These are phyloP conservation scores for Kodamaea hsintzibuensis DNA, from an alignment of 805 yeast genomes.

Conservation along the genomic window DNA sequence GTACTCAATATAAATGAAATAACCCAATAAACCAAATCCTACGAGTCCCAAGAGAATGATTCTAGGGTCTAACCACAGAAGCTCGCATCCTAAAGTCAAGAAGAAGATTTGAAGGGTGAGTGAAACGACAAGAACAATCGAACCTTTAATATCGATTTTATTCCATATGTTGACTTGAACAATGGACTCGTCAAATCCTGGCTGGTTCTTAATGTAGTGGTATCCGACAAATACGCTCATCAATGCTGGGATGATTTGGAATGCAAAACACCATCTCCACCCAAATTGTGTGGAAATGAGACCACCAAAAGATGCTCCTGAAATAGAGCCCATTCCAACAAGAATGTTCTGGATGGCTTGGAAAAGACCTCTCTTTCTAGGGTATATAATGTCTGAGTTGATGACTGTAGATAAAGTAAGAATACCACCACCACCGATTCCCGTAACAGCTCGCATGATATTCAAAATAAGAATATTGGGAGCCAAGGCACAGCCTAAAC, in stretches of 20 bases:
- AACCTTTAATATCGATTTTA: conserved; percentile 36
- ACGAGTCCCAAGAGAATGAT: conserved; percentile 15
- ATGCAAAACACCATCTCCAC: conserved; percentile 65
- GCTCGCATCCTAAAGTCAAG: conserved; percentile 24
- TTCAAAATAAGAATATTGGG: conserved; percentile 27
- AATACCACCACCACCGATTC: conserved; percentile 46
- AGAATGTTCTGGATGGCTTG: conserved; percentile 42
- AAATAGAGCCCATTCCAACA: conserved; percentile 50
- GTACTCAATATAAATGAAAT: conserved; percentile 21
- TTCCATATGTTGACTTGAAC: conserved; percentile 10
- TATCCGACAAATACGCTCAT: conserved; percentile 37
- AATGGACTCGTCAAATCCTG: conserved; percentile 16
- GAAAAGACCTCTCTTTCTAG: conserved; percentile 38
- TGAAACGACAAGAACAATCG: conserved; percentile 31
- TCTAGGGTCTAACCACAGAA: conserved; percentile 17
- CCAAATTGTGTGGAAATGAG: conserved; percentile 51
- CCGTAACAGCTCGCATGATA: conserved; percentile 37
- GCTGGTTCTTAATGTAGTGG: conserved; percentile 28
- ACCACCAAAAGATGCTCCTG: conserved; percentile 70
- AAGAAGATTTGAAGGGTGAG: conserved; percentile 31
- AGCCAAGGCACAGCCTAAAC: conserved; percentile 37
- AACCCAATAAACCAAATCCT: conserved; percentile 11
- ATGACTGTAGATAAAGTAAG: conserved; percentile 38
- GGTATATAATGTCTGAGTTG: conserved; percentile 38
- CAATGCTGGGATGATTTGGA: conserved; percentile 54